A percentile compares a stretch with the other conserved stretches of the same genome.
phyloP scores from a whole-genome alignment of 148 eudicot genomes.

The Cornus suecica region DNA sequence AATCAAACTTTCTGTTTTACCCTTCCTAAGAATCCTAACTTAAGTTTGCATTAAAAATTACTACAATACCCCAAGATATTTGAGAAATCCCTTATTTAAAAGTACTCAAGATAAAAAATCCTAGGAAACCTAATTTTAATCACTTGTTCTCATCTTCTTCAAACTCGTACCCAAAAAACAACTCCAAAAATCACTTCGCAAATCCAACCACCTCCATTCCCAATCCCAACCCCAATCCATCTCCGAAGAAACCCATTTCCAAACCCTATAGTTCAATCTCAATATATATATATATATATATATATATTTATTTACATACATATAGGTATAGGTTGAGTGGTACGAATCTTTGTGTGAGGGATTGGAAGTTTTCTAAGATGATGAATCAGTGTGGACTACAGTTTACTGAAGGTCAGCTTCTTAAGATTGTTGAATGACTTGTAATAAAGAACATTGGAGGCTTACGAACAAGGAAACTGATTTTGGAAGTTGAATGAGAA shows the following conservation, averaged over 20 bases:
- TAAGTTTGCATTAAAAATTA: too few species aligned
- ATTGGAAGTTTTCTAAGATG: conserved; percentile 80
- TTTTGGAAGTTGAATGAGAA: too few species aligned
- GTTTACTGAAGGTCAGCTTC: conserved; percentile 81
- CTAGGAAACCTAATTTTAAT: too few species aligned
- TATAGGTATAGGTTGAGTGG: conserved; percentile 50
- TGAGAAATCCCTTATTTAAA: too few species aligned
- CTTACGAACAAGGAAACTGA: too few species aligned
- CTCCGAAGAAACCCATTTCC: conserved; percentile 55
- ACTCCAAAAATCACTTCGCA: conserved; percentile 61
- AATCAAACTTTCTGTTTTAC: too few species aligned
- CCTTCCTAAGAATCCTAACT: too few species aligned
- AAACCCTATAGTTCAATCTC: conserved; percentile 32
- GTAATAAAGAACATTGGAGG: conserved; percentile 68
- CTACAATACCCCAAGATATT: too few species aligned
- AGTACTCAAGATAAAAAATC: too few species aligned
- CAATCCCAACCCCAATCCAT: conserved; percentile 32
- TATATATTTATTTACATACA: not conserved
- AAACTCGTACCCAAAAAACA: too few species aligned
- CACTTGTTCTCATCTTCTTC: too few species aligned
- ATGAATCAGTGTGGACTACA: conserved; percentile 68
- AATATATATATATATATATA: not conserved
- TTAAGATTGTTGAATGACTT: conserved; percentile 70
- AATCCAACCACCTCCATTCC: conserved; percentile 40
- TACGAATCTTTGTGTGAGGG: conserved; percentile 56